Evolutionary conservation across 139 green algal genomes (phyloP).

Genomic region (Chlamydomonas sp.): DNA sequence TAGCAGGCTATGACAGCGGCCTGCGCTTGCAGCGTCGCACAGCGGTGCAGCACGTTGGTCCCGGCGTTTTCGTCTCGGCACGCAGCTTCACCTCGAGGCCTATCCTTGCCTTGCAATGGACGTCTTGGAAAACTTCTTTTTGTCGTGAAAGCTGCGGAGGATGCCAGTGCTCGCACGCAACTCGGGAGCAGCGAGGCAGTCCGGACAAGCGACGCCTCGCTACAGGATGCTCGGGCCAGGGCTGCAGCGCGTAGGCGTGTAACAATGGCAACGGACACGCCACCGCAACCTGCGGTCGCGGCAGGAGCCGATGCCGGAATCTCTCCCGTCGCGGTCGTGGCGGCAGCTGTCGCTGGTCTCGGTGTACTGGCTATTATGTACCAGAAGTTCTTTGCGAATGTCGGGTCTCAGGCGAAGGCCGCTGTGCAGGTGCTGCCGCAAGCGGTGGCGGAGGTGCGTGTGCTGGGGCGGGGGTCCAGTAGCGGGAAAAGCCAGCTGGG

Average conservation of each 20-base stretch:
- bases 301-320: slow-evolving; percentile 3
- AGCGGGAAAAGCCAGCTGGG: neutral
- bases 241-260: neutral
- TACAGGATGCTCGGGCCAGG: neutral
- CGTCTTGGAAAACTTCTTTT: too few relatives aligned
- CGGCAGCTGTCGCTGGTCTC: slow-evolving; percentile 27
- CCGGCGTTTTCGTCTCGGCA: too few relatives aligned
- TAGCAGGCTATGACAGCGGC: too few relatives aligned
- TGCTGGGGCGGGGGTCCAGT: neutral
- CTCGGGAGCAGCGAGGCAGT: too few relatives aligned
- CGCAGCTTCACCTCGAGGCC: too few relatives aligned
- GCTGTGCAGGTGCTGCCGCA: slow-evolving; percentile 13
- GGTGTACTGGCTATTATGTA: slow-evolving; percentile 40
- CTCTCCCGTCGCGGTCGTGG: neutral
- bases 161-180: too few relatives aligned
- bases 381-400: slow-evolving; percentile 41
- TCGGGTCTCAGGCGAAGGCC: neutral
- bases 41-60: too few relatives aligned
- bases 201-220: neutral
- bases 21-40: too few relatives aligned
- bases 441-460: slow-evolving; percentile 4
- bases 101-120: too few relatives aligned
- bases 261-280: neutral
- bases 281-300: neutral
- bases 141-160: too few relatives aligned